Base-by-base conservation (phyloP, 164 flowering plant genomes). In the Umbellularia californica region DNA sequence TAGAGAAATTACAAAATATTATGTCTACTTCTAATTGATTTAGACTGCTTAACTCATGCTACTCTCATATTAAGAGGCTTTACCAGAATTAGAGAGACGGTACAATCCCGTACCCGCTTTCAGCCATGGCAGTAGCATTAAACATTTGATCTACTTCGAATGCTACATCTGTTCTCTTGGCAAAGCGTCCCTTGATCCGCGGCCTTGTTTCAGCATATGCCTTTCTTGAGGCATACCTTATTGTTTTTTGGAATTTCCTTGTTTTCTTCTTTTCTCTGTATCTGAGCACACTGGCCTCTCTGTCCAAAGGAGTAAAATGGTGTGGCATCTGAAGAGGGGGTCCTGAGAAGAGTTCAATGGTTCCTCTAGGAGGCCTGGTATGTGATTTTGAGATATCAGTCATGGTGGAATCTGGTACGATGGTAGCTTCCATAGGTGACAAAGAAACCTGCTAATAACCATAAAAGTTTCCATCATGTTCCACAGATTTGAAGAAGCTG, bases 191-290 rank as follows among this genome's bases (percentile, higher is more conserved):
- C 81, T 92, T 90, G 86, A 94, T 90, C 70, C 97, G 84, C 0
- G 98, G 98, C 74, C 97, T 84, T 10, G 90, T 91, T 75, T 92
- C 98, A 62, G 98, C 97, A 74, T 92, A 94, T 0, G 98, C 96
- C 82, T 94, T 94, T 74, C 98, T 89, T 22, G 98, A 91, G 14
- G 97, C 97, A 78, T 94, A 94, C 80, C 98, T 84, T 25, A 94
- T 89, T 65, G 94, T 94, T 87, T 94, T 94, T 85, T 92, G 97
- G 65, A 94, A 94, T 76, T 91, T 94, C 58, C 98, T 85, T 4
- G 79, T 87, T 82, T 92, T 92, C 83, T 87, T 89, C 79, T 94
- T 94, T 84, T 92, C 96, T 75, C 89, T 87, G 82, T 94, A 92
- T 76, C 98, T 82, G 13, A 92, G 84, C 64, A 94, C 97, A 72